Evolutionary conservation across 768 basidiomycete species (phyloP), one percentile per base, ranked within the genome.

Genomic region (Imleria badia): DNA sequence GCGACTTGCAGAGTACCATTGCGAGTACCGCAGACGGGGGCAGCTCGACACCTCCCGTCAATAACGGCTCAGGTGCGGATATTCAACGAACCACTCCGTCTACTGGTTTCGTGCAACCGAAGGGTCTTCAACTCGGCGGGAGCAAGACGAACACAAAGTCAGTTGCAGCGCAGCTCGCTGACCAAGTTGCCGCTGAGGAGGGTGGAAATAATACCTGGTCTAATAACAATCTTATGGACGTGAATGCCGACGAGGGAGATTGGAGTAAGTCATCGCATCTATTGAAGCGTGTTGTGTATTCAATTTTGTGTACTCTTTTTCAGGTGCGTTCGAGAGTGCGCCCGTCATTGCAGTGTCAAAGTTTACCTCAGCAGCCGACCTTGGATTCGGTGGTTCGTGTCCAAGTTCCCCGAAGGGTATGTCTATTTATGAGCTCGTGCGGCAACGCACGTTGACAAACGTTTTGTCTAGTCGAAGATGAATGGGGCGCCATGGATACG

Each of bases 161-260:
- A 7, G 63, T 86, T 1, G 82, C 81, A 6, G 80, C 82, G 4
- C 79, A 81, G 44, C 73, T 83, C 58, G 82, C 78, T 51, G 85
- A 87, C 38, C 86, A 85, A 55, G 79, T 76, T 5, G 77, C 76
- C 10, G 53, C 66, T 9, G 72, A 75, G 20, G 61, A 65, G 23
- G 62, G 62, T 3, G 55, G 52, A 3, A 79, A 81, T 63, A 81
- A 80, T 64, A 81, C 80, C 0, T 92, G 90, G 91, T 89, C 85
- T 1, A 77, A 72, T 44, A 86, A 81, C 9, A 91, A 98, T 69
- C 70, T 98, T 52, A 96, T 98, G 68, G 94, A 99, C 65, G 86
- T 98, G 5, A 87, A 94, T 64, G 94, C 91, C 0, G 95, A 98
- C 62, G 82, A 86, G 23, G 95, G 87, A 63, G 96, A 98, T 66